A percentile compares a stretch with the other conserved stretches of the same genome.
These are phyloP conservation scores for Silene conica DNA, from an alignment of 148 eudicot species.

Conservation along the genomic window DNA sequence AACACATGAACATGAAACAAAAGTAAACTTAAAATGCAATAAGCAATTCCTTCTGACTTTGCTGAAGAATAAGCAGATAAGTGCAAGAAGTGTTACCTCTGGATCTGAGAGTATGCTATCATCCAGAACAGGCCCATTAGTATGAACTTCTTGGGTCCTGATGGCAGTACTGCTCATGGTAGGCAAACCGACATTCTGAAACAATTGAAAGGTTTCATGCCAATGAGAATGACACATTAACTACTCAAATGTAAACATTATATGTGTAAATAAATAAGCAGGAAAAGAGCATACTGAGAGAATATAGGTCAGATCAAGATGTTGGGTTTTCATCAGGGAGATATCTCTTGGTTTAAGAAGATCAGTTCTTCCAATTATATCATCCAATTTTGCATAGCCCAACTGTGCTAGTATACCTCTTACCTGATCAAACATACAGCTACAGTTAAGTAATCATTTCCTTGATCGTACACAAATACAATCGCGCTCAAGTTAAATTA, in stretches of 20 bases:
- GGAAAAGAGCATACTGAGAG: constrained; percentile 63
- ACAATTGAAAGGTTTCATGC: constrained; percentile 12
- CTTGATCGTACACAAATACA: not conserved
- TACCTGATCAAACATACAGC: constrained; percentile 45
- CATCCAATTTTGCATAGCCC: constrained; percentile 92
- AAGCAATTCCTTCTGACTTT: not conserved
- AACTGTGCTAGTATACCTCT: constrained; percentile 94
- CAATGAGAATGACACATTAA: not conserved
- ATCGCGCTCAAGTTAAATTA: not conserved
- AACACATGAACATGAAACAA: not conserved
- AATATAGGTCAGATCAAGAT: constrained; percentile 81
- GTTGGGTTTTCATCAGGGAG: constrained; percentile 92
- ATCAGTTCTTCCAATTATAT: constrained; percentile 84
- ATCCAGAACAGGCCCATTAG: constrained; percentile 90
- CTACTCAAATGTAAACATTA: not conserved
- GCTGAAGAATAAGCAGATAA: not conserved
- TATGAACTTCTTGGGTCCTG: constrained; percentile 88
- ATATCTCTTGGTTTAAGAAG: constrained; percentile 78
- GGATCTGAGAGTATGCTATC: constrained; percentile 77
- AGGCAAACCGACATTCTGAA: constrained; percentile 82
- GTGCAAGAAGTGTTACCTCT: constrained; percentile 43
- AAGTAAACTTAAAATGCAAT: not conserved
- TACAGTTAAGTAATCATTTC: not conserved
- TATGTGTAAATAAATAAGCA: not conserved
- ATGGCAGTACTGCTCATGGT: constrained; percentile 82